Conservation (phyloP, 495 filamentous ascomycete genomes). For the Penicillium arizonense region DNA sequence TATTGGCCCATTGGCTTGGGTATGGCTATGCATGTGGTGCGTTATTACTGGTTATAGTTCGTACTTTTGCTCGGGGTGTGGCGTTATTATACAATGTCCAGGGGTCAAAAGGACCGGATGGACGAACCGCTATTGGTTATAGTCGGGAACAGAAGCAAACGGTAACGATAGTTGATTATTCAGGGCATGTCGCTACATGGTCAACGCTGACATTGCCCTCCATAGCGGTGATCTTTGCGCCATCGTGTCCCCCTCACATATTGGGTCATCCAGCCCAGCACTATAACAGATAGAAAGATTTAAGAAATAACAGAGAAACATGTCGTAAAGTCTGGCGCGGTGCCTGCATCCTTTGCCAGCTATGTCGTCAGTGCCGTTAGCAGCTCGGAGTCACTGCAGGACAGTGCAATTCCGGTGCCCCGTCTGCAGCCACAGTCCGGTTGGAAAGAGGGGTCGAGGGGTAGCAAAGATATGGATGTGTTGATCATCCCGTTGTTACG, state of each 20-base stretch:
- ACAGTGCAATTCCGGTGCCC: not conserved
- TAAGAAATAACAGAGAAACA: not conserved
- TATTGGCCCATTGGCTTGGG: not conserved
- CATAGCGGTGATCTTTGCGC: not conserved
- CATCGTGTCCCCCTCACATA: not conserved
- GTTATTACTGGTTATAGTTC: conserved; percentile 1
- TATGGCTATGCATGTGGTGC: not conserved
- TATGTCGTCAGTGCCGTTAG: conserved; percentile 14
- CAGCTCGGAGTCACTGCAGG: not conserved
- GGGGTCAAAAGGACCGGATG: not conserved
- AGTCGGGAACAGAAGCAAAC: not conserved
- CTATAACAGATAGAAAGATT: not conserved
- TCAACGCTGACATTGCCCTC: not conserved
- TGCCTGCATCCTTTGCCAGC: conserved; percentile 23
- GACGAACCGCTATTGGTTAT: not conserved
- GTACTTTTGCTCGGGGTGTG: not conserved
- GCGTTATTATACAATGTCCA: not conserved
- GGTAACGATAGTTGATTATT: not conserved
- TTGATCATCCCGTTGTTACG: conserved; percentile 10
- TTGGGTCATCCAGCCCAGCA: conserved; percentile 2
- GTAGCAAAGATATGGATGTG: conserved; percentile 3
- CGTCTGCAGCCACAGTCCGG: conserved; percentile 11
- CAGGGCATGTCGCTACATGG: not conserved
- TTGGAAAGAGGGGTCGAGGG: conserved; percentile 15
- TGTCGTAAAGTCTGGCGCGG: conserved; percentile 4